Conservation (phyloP, 1,139 yeast genomes). For the Debaryomycetaceae sp. region DNA sequence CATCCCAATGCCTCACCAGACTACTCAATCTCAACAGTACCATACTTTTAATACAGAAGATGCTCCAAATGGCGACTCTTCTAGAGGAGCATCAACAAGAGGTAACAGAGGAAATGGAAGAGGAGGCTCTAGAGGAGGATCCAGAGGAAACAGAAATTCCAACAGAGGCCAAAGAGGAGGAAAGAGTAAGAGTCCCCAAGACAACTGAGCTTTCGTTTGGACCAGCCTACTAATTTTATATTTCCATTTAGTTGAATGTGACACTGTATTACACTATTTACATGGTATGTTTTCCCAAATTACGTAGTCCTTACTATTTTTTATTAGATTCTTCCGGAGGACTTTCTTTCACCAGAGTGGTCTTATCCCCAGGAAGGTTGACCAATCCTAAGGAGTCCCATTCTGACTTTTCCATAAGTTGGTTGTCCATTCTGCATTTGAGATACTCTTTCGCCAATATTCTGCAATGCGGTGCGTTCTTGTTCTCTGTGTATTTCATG, state of each 20-base stretch:
- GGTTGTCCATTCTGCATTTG: slow-evolving; percentile 86
- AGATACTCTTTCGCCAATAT: slow-evolving; percentile 76
- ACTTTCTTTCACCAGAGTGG: not conserved
- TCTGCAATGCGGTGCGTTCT: slow-evolving; percentile 88
- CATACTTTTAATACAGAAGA: slow-evolving; percentile 4
- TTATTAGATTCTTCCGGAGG: not conserved
- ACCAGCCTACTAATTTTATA: no score
- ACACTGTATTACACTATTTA: not conserved
- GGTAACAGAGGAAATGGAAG: slow-evolving; percentile 10
- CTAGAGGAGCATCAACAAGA: not conserved
- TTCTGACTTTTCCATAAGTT: slow-evolving; percentile 75
- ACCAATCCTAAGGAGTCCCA: slow-evolving; percentile 79
- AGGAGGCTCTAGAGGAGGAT: slow-evolving; percentile 18
- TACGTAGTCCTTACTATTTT: no score
- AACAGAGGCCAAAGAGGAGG: not conserved
- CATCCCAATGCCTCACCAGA: not conserved
- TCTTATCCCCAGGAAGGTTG: slow-evolving; percentile 57
- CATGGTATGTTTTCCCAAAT: not conserved
- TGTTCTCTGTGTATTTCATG: slow-evolving; percentile 70
- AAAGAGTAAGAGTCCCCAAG: not conserved
- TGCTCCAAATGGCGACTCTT: not conserved
- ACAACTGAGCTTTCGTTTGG: not conserved
- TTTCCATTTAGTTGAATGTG: not conserved
- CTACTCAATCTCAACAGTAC: slow-evolving; percentile 1
- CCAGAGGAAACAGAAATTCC: slow-evolving; percentile 9